Percentiles rank a stretch among this genome's conserved stretches.
phyloP scores from a whole-genome alignment of 768 basidiomycete genomes.

The Hirschioporus abietinus region DNA sequence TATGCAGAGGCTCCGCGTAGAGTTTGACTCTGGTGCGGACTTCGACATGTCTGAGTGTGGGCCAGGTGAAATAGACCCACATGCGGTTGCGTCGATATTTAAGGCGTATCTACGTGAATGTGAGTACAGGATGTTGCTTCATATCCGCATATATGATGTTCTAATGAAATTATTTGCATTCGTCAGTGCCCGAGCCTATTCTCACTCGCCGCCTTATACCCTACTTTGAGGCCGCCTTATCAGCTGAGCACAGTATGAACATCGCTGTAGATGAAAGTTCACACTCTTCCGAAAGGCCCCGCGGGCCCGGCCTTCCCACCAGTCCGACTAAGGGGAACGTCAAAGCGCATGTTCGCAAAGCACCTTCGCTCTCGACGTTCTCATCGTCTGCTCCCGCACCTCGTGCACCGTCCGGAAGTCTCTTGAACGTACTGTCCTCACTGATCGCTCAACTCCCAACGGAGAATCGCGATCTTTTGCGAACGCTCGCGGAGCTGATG shows the following conservation, averaged over 20 bases:
- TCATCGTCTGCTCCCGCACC: slow-evolving; percentile 65
- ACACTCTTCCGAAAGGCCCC: slow-evolving; percentile 12
- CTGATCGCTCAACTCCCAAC: slow-evolving; percentile 66
- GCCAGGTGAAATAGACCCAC: slow-evolving; percentile 88
- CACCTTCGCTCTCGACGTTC: slow-evolving; percentile 75
- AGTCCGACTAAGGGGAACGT: slow-evolving; percentile 29
- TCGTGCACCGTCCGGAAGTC: slow-evolving; percentile 53
- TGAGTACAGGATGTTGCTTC: slow-evolving; percentile 37
- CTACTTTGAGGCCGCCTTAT: slow-evolving; percentile 75
- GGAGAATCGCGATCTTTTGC: slow-evolving; percentile 81
- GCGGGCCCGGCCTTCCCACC: slow-evolving; percentile 31
- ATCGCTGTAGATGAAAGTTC: slow-evolving; percentile 15
- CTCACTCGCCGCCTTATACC: slow-evolving; percentile 67
- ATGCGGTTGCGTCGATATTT: slow-evolving; percentile 89
- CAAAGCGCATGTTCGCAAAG: slow-evolving; percentile 52
- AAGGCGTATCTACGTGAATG: slow-evolving; percentile 91
- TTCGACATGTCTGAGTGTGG: slow-evolving; percentile 73
- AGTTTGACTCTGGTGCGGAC: slow-evolving; percentile 88
- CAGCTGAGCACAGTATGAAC: slow-evolving; percentile 43
- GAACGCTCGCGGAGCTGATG: slow-evolving; percentile 78
- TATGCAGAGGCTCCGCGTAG: slow-evolving; percentile 62
- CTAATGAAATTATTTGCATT: slow-evolving; percentile 9
- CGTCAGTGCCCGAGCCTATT: slow-evolving; percentile 79
- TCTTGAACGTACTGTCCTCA: slow-evolving; percentile 52
- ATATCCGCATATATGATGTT: slow-evolving; percentile 9